Conservation (phyloP, 1,139 yeast genomes). For the Groenewaldozyma sp. region DNA sequence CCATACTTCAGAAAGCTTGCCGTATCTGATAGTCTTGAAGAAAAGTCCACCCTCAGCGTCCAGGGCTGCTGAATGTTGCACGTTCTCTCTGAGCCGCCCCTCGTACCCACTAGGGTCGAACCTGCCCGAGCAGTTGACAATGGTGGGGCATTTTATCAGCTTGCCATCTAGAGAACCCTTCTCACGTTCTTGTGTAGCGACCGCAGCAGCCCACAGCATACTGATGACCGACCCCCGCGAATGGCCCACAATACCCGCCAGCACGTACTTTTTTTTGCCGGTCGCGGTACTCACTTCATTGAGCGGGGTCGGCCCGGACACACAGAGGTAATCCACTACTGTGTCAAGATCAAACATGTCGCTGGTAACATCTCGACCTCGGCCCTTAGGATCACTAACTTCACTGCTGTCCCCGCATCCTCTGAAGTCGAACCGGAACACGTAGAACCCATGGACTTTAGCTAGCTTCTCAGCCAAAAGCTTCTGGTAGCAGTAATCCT, state of each 20-base stretch:
- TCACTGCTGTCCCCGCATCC: slow-evolving; percentile 75
- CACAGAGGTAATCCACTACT: slow-evolving; percentile 39
- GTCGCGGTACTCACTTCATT: too few relatives aligned
- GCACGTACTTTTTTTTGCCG: slow-evolving; percentile 22
- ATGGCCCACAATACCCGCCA: slow-evolving; percentile 55
- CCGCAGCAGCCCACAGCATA: slow-evolving; percentile 60
- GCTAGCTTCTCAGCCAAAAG: slow-evolving; percentile 55
- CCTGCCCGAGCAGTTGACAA: slow-evolving; percentile 68
- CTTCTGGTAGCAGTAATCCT: slow-evolving; percentile 68
- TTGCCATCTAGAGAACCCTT: too few relatives aligned
- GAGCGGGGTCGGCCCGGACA: too few relatives aligned
- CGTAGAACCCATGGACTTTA: slow-evolving; percentile 47
- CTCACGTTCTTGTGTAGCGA: slow-evolving; percentile 19
- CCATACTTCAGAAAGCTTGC: slow-evolving; percentile 35
- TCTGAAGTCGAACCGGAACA: slow-evolving; percentile 74
- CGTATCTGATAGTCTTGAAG: slow-evolving; percentile 41
- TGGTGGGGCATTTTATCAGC: slow-evolving; percentile 47
- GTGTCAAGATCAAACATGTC: slow-evolving; percentile 61
- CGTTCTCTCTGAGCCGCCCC: slow-evolving; percentile 30
- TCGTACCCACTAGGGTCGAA: slow-evolving; percentile 28
- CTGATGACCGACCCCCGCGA: slow-evolving; percentile 76
- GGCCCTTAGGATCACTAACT: slow-evolving; percentile 29
- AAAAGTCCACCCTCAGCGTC: slow-evolving; percentile 35
- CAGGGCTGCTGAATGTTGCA: too few relatives aligned
- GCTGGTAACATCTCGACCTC: slow-evolving; percentile 50